Evolutionary conservation across 208 protist species (phyloP).

Genomic region (Crithidia brevicula): DNA sequence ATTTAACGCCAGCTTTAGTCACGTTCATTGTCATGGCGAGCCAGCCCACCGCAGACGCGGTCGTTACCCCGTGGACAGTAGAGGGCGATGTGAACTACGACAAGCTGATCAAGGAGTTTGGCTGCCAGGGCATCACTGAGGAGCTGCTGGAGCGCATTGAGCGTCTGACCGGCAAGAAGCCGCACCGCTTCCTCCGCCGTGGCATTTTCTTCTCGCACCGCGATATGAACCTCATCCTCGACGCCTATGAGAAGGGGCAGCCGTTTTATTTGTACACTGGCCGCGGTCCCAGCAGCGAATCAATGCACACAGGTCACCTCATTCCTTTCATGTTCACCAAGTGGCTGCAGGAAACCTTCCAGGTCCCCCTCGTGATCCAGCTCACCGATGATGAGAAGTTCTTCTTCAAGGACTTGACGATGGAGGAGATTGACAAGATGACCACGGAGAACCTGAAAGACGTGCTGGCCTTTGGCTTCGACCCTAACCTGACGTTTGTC

Average conservation of each 20-base stretch:
- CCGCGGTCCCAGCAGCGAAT: slow-evolving; percentile 97
- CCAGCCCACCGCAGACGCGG: slow-evolving; percentile 30
- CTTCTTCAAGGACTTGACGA: slow-evolving; percentile 96
- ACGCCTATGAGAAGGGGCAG: slow-evolving; percentile 96
- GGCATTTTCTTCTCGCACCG: slow-evolving; percentile 99
- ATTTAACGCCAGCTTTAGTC: too few relatives aligned
- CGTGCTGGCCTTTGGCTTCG: slow-evolving; percentile 99
- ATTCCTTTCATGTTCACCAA: slow-evolving; percentile 99
- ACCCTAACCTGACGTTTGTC: slow-evolving; percentile 99
- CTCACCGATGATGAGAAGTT: slow-evolving; percentile 99
- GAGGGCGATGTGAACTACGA: slow-evolving; percentile 95
- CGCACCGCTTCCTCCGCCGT: slow-evolving; percentile 91
- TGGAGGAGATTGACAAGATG: slow-evolving; percentile 95
- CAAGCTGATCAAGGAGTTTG: slow-evolving; percentile 94
- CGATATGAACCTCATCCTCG: slow-evolving; percentile 97
- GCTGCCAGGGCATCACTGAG: slow-evolving; percentile 84
- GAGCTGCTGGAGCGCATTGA: slow-evolving; percentile 89
- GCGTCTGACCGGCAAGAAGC: slow-evolving; percentile 79
- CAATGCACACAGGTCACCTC: slow-evolving; percentile 99
- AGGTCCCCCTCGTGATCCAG: slow-evolving; percentile 99
- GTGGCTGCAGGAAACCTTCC: slow-evolving; percentile 99
- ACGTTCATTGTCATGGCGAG: neutral
- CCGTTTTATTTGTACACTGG: slow-evolving; percentile 99
- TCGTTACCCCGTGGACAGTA: slow-evolving; percentile 94
- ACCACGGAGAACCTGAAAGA: slow-evolving; percentile 98